Conservation (phyloP, 1,284 basidiomycete species). For the Earliella scabrosa region DNA sequence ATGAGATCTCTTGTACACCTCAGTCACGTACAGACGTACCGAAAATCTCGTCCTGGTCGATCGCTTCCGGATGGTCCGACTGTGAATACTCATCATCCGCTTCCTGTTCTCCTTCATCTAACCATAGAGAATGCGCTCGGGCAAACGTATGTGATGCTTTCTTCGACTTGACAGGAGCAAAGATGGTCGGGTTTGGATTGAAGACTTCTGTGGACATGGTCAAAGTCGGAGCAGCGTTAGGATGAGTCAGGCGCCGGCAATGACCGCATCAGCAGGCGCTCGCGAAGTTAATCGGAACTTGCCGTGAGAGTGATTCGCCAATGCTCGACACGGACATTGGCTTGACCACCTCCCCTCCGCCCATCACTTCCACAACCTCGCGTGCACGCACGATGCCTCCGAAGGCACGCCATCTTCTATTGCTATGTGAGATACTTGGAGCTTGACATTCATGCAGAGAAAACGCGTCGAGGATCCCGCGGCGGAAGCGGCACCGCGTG, state of each 20-base stretch:
- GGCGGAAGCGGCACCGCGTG: conserved; percentile 43
- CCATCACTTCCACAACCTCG: neutral
- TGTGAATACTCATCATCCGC: conserved; percentile 32
- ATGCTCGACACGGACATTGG: conserved; percentile 1
- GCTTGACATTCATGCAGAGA: conserved; percentile 35
- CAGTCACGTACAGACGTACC: too few relatives aligned
- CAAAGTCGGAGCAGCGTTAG: neutral
- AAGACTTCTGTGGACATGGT: conserved; percentile 39
- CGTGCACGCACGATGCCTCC: conserved; percentile 10
- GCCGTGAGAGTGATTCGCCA: conserved; percentile 13
- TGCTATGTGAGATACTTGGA: too few relatives aligned
- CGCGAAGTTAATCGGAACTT: conserved; percentile 13
- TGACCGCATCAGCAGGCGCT: neutral
- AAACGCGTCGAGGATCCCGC: conserved; percentile 43
- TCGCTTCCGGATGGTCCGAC: conserved; percentile 43
- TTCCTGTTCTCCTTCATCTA: conserved; percentile 35
- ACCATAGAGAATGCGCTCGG: conserved; percentile 37
- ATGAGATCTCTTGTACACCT: too few relatives aligned
- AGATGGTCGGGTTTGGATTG: conserved; percentile 43
- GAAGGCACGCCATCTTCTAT: conserved; percentile 20
- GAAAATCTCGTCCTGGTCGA: conserved; percentile 58
- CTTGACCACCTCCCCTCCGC: conserved; percentile 1
- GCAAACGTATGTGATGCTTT: conserved; percentile 23
- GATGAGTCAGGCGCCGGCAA: neutral
- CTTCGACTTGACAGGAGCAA: conserved; percentile 34